These are phyloP conservation scores for Penicillium sp. DNA, from an alignment of 2,329 filamentous ascomycete species.

Conservation along the genomic window DNA sequence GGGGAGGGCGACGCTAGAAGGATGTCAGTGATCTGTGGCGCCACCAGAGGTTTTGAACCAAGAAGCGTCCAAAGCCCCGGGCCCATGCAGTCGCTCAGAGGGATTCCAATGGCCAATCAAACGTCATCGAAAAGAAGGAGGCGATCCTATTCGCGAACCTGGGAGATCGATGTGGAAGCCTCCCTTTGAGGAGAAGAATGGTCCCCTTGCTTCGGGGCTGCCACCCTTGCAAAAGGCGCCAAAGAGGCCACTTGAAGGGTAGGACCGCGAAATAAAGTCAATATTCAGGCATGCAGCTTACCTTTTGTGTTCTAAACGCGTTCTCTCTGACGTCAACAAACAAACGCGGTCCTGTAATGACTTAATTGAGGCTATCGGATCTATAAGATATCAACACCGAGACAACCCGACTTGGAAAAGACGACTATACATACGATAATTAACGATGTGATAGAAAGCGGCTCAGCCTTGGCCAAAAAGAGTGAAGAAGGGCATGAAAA, in stretches of 20 bases:
- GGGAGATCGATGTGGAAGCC: conserved; percentile 10
- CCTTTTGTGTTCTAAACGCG: conserved; percentile 10
- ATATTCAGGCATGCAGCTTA: conserved; percentile 18
- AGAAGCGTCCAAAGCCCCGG: conserved; percentile 1
- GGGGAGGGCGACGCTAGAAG: background rate
- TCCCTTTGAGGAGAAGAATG: conserved; percentile 17
- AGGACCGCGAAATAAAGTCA: conserved; percentile 3
- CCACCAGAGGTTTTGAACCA: conserved; percentile 6
- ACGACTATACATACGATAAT: background rate
- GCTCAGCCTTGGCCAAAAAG: conserved; percentile 2
- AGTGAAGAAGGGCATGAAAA: background rate
- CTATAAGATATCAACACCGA: background rate
- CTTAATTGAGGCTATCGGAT: background rate
- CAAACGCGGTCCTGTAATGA: conserved; percentile 7
- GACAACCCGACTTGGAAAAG: background rate
- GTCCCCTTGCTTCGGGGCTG: conserved; percentile 19
- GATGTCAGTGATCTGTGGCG: conserved; percentile 1
- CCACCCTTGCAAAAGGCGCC: conserved; percentile 6
- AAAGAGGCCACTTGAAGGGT: conserved; percentile 1
- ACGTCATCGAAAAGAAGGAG: conserved; percentile 3
- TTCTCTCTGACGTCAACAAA: conserved; percentile 22
- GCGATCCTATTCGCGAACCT: conserved; percentile 8
- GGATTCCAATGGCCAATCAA: conserved; percentile 13
- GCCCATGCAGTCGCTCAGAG: conserved; percentile 4
- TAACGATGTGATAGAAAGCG: background rate